A percentile compares a stretch with the other conserved stretches of the same genome.
These are phyloP conservation scores for Ceratobasidium theobromae DNA, from an alignment of 1,284 basidiomycete genomes.

Conservation along the genomic window DNA sequence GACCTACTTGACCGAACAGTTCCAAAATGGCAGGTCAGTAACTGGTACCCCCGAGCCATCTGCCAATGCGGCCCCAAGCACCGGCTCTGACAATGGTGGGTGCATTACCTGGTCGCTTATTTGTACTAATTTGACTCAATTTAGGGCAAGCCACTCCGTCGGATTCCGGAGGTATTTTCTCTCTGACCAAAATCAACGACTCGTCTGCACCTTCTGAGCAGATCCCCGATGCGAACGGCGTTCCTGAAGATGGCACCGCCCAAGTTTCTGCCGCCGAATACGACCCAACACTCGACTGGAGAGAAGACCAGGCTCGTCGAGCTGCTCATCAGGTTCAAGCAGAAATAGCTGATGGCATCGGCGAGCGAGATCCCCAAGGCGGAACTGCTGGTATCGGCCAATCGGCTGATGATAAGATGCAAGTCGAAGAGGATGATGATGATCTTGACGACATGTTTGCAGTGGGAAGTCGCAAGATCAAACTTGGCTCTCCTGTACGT, in stretches of 20 bases:
- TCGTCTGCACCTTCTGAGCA: constrained; percentile 7
- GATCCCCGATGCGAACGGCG: constrained; percentile 29
- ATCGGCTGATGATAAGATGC: constrained; percentile 53
- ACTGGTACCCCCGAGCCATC: constrained; percentile 42
- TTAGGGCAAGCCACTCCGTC: constrained; percentile 33
- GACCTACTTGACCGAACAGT: constrained; percentile 54
- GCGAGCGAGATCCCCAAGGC: constrained; percentile 39
- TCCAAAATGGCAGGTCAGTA: constrained; percentile 40
- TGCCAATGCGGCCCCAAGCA: constrained; percentile 41
- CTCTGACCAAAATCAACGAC: constrained; percentile 33
- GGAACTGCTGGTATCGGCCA: constrained; percentile 57
- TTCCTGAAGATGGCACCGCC: constrained; percentile 48
- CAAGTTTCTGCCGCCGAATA: constrained; percentile 91
- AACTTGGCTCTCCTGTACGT: neutral
- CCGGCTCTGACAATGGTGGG: constrained; percentile 19
- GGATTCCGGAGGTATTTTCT: constrained; percentile 32
- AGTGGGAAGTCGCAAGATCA: constrained; percentile 52
- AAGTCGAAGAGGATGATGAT: constrained; percentile 59
- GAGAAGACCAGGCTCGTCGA: constrained; percentile 75
- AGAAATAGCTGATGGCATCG: constrained; percentile 45
- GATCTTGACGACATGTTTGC: constrained; percentile 92
- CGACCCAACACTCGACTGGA: constrained; percentile 81
- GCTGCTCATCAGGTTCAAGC: constrained; percentile 40
- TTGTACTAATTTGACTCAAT: neutral
- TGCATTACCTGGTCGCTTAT: neutral